Percentiles rank a stretch among this genome's conserved stretches.
phyloP scores from a whole-genome alignment of 306 rosid species.

The Fragaria iinumae region DNA sequence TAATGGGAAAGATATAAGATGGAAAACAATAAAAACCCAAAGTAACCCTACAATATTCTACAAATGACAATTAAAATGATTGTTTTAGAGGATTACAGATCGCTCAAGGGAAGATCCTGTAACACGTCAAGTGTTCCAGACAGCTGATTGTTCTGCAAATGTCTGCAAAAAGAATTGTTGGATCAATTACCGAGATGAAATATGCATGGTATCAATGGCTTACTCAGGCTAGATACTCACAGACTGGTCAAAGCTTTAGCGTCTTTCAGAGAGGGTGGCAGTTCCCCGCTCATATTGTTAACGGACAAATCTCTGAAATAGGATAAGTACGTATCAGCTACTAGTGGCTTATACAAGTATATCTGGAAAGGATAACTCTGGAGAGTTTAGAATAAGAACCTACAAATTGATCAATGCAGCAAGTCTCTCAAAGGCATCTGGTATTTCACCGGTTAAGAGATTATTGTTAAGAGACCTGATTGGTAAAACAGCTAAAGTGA shows the following conservation, averaged over 20 bases:
- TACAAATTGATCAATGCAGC: slow-evolving; percentile 71
- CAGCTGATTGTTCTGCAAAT: slow-evolving; percentile 73
- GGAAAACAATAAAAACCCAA: slow-evolving; percentile 12
- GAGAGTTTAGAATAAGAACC: slow-evolving; percentile 33
- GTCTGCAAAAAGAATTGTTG: slow-evolving; percentile 56
- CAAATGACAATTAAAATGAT: slow-evolving; percentile 23
- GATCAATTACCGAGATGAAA: slow-evolving; percentile 20
- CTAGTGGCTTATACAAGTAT: slow-evolving; percentile 6
- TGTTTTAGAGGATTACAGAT: slow-evolving; percentile 62
- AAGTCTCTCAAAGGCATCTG: slow-evolving; percentile 64
- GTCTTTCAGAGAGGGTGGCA: slow-evolving; percentile 67
- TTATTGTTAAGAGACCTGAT: slow-evolving; percentile 84
- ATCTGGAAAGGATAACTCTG: slow-evolving; percentile 9
- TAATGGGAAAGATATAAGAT: slow-evolving; percentile 8
- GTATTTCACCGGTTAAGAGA: slow-evolving; percentile 71
- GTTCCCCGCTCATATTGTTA: slow-evolving; percentile 76
- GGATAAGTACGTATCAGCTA: slow-evolving; percentile 22
- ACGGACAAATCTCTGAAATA: slow-evolving; percentile 78
- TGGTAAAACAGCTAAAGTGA: slow-evolving; percentile 31
- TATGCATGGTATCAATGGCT: slow-evolving; percentile 11
- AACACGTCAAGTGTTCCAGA: slow-evolving; percentile 74
- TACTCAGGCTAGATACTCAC: slow-evolving; percentile 55
- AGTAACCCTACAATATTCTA: not conserved
- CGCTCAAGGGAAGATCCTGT: slow-evolving; percentile 66
- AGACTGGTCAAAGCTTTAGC: slow-evolving; percentile 64